These are phyloP conservation scores for Cercophora sp. DNA, from an alignment of 495 filamentous ascomycete genomes.

Conservation along the genomic window DNA sequence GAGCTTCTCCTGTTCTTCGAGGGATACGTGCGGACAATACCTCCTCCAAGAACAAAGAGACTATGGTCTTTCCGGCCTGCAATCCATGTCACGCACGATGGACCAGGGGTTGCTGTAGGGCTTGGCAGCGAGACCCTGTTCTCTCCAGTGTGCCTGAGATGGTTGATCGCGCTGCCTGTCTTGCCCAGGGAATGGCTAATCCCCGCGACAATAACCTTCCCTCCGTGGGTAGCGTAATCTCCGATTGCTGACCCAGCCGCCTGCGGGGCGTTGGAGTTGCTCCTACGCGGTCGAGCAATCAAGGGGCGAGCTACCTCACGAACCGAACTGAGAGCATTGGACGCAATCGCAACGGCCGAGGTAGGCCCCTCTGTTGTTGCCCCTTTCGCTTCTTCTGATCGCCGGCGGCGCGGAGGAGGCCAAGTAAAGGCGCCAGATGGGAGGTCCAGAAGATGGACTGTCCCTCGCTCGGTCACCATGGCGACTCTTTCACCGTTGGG, in stretches of 20 bases:
- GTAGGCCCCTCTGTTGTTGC: slow-evolving; percentile 35
- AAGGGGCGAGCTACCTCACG: slow-evolving; percentile 52
- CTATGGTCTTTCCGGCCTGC: slow-evolving; percentile 49
- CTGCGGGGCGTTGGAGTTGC: slow-evolving; percentile 39
- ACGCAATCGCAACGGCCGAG: slow-evolving; percentile 51
- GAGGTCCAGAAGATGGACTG: slow-evolving; percentile 84
- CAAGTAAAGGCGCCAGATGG: slow-evolving; percentile 80
- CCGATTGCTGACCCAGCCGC: slow-evolving; percentile 56
- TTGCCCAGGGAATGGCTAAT: slow-evolving; percentile 81
- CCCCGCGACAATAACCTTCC: slow-evolving; percentile 75
- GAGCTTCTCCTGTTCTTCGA: slow-evolving; percentile 47
- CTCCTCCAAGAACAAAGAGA: slow-evolving; percentile 55
- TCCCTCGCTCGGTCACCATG: slow-evolving; percentile 87
- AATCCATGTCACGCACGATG: slow-evolving; percentile 56
- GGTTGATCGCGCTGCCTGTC: slow-evolving; percentile 71
- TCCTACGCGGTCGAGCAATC: slow-evolving; percentile 47
- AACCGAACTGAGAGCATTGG: slow-evolving; percentile 63
- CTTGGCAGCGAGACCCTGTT: slow-evolving; percentile 74
- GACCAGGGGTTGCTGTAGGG: slow-evolving; percentile 38
- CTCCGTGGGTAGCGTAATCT: slow-evolving; percentile 65
- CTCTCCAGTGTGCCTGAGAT: slow-evolving; percentile 76
- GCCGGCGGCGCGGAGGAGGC: slow-evolving; percentile 73
- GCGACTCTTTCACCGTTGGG: slow-evolving; percentile 78
- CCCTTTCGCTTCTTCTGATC: slow-evolving; percentile 38
- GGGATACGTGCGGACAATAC: slow-evolving; percentile 63